These are phyloP conservation scores for Hypomyces rosellus DNA, from an alignment of 2,329 filamentous ascomycete genomes.

Conservation along the genomic window DNA sequence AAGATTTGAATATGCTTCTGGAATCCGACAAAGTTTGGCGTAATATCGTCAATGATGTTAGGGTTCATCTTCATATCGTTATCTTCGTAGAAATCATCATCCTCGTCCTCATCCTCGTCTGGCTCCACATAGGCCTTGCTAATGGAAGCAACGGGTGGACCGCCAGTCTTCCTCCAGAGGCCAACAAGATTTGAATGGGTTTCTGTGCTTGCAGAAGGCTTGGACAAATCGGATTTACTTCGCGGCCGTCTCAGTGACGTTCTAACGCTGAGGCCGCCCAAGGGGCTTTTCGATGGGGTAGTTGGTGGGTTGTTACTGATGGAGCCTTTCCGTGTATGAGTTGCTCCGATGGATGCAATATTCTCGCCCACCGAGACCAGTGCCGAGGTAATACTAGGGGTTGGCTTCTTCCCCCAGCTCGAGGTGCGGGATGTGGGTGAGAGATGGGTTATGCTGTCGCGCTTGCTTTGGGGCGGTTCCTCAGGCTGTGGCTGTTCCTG, in stretches of 20 bases:
- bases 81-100: conserved; percentile 50
- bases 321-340: conserved; percentile 54
- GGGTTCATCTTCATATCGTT: conserved; percentile 56
- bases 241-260: conserved; percentile 47
- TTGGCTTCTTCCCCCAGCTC: conserved; percentile 46
- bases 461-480: conserved; percentile 28
- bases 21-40: conserved; percentile 71
- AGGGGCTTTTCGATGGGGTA: conserved; percentile 46
- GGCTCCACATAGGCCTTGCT: conserved; percentile 33
- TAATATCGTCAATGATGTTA: conserved; percentile 59
- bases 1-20: conserved; percentile 64
- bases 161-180: conserved; percentile 48
- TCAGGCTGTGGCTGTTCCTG: conserved; percentile 18
- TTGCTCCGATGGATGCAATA: conserved; percentile 49
- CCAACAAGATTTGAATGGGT: conserved; percentile 40
- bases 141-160: conserved; percentile 46
- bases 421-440: conserved; percentile 44
- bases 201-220: conserved; percentile 26
- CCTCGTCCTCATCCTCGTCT: conserved; percentile 54
- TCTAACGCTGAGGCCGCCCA: conserved; percentile 39
- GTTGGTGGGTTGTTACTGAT: conserved; percentile 47
- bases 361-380: conserved; percentile 49
- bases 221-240: conserved; percentile 49
- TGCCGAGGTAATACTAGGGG: conserved; percentile 54
- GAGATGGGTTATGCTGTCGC: conserved; percentile 39